These are phyloP conservation scores for Pseudocercospora crystallina DNA, from an alignment of 2,329 filamentous ascomycete species.

Conservation along the genomic window DNA sequence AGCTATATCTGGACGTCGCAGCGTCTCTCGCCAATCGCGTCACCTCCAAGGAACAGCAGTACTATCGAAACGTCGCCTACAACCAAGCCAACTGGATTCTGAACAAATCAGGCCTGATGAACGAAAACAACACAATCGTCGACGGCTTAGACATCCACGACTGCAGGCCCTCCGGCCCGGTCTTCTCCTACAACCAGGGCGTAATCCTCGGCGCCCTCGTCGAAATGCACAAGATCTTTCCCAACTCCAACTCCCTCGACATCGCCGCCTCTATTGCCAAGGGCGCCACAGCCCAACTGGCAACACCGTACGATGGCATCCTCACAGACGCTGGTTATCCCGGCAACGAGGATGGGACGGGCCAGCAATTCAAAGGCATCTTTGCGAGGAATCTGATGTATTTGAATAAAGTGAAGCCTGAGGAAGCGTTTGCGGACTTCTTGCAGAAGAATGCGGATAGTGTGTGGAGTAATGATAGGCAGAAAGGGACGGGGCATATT, in stretches of 20 bases:
- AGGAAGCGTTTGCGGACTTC: constrained; percentile 51
- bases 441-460: constrained; percentile 62
- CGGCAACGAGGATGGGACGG: constrained; percentile 44
- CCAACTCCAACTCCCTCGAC: constrained; percentile 33
- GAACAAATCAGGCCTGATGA: constrained; percentile 46
- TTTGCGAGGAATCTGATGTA: constrained; percentile 64
- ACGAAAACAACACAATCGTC: constrained; percentile 50
- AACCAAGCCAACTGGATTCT: constrained; percentile 54
- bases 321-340: constrained; percentile 36
- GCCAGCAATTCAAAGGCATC: constrained; percentile 67
- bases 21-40: constrained; percentile 56
- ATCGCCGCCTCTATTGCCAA: constrained; percentile 40
- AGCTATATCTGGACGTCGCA: constrained; percentile 55
- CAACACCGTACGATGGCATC: constrained; percentile 35
- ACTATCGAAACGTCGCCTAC: constrained; percentile 38
- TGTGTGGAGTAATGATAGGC: constrained; percentile 62
- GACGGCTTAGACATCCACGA: constrained; percentile 50
- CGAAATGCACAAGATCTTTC: constrained; percentile 47
- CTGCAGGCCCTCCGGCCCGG: constrained; percentile 42
- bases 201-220: constrained; percentile 59
- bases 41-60: constrained; percentile 42
- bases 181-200: constrained; percentile 61
- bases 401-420: constrained; percentile 53
- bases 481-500: constrained; percentile 48
- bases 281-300: constrained; percentile 38